These are phyloP conservation scores for Cantharellus cinnabarinus DNA, from an alignment of 768 basidiomycete genomes.

Conservation along the genomic window DNA sequence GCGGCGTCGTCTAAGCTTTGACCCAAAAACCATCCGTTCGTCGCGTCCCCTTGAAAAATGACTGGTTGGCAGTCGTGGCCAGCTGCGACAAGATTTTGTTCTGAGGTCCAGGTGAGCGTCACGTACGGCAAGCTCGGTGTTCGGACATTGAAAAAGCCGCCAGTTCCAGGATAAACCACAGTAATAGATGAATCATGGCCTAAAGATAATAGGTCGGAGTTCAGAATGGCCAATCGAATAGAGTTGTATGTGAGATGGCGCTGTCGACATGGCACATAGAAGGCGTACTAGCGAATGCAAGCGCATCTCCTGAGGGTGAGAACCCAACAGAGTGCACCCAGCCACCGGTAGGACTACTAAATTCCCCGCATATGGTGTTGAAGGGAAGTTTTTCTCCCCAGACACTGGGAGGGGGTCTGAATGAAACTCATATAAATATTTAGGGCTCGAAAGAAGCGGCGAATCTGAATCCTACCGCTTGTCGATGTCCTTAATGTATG, in stretches of 20 bases:
- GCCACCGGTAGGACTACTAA: slow-evolving; percentile 68
- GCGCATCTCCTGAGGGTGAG: slow-evolving; percentile 84
- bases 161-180: slow-evolving; percentile 62
- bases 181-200: slow-evolving; percentile 91
- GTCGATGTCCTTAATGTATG: slow-evolving; percentile 96
- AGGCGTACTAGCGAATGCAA: slow-evolving; percentile 79
- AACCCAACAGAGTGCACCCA: slow-evolving; percentile 96
- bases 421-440: background rate
- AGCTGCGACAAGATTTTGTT: slow-evolving; percentile 67
- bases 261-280: background rate
- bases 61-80: slow-evolving; percentile 97
- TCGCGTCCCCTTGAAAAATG: slow-evolving; percentile 53
- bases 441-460: background rate
- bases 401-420: slow-evolving; percentile 65
- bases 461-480: slow-evolving; percentile 35
- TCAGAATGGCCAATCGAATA: background rate
- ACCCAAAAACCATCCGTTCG: slow-evolving; percentile 50
- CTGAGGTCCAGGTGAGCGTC: slow-evolving; percentile 69
- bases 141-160: slow-evolving; percentile 49
- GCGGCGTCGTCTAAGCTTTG: slow-evolving; percentile 76
- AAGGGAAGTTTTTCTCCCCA: slow-evolving; percentile 99
- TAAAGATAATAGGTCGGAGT: slow-evolving; percentile 15
- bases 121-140: slow-evolving; percentile 63
- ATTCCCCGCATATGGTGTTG: slow-evolving; percentile 94
- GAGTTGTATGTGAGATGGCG: background rate